Evolutionary conservation across 2,329 filamentous ascomycete genomes (phyloP), one percentile per base, ranked within the genome.

Genomic region (Stemphylium vesicarium): DNA sequence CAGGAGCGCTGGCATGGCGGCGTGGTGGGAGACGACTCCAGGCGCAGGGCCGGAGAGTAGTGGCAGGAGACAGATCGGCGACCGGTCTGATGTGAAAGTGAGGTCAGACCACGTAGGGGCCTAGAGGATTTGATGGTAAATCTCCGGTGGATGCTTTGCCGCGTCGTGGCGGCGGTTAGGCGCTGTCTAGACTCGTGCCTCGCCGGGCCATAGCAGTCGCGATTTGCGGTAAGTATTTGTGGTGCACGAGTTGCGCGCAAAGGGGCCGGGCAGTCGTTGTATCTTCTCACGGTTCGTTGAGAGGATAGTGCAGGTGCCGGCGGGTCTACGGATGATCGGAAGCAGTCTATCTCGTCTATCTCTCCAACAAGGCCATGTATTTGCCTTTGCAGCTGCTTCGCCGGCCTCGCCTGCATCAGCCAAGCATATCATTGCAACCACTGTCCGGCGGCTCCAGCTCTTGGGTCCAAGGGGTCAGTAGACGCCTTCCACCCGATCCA

Each of bases 1-100:
- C 59, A 72, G 55, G 59, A 75, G 70, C 50, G 73, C 73, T 53
- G 73, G 73, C 74, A 76, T 76, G 68, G 63, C 68, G 66, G 60
- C 62, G 67, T 63, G 53, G 59, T 57, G 60, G 48, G 53, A 57
- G 52, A 59, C 56, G 59, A 58, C 61, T 51, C 55, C 42, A 60
- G 59, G 59, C 61, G 53, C 52, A 45, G 45, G 42, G 60, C 62
- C 57, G 56, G 48, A 59, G 56, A 59, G 64, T 47, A 44, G 36
- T 55, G 46, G 46, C 58, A 50, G 53, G 47, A 56, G 50, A 20
- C 46, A 50, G 51, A 57, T 48, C 51, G 55, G 48, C 63, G 33
- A 53, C 40, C 32, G 29, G 31, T 11, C 16, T 50, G 51, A 16
- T n/a, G 50, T 50, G 51, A 40, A 36, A 41, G 46, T n/a, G 24